A percentile compares a stretch with the other conserved stretches of the same genome.
These are phyloP conservation scores for Cryptosporidium meleagridis DNA, from an alignment of 169 alveolate genomes.

Conservation along the genomic window DNA sequence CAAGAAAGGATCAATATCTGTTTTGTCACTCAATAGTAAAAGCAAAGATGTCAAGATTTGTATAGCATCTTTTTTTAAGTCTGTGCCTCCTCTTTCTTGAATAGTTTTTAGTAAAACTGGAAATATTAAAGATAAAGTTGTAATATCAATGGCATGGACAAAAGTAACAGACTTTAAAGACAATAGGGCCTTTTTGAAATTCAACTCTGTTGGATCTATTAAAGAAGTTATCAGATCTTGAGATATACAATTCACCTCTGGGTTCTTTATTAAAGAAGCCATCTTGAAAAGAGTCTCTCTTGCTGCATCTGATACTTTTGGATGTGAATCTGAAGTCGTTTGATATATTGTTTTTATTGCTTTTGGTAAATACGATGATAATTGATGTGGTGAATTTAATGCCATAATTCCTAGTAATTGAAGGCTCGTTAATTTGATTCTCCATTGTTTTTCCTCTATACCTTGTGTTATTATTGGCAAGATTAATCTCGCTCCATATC, in stretches of 20 bases:
- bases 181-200: conserved; percentile 14
- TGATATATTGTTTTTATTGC: conserved; percentile 51
- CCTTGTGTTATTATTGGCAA: conserved; percentile 72
- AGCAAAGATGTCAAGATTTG: conserved; percentile 31
- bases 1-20: conserved; percentile 54
- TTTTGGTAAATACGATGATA: conserved; percentile 44
- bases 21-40: conserved; percentile 10
- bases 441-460: conserved; percentile 78
- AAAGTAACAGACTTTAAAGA: conserved; percentile 49
- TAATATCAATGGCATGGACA: conserved; percentile 45
- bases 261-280: conserved; percentile 36
- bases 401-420: conserved; percentile 76
- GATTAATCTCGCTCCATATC: conserved; percentile 72
- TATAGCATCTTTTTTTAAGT: conserved; percentile 48
- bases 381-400: conserved; percentile 37
- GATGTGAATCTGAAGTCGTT: conserved; percentile 64
- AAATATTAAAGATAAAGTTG: conserved; percentile 42
- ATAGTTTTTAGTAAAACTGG: conserved; percentile 60
- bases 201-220: conserved; percentile 62
- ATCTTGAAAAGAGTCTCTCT: conserved; percentile 45
- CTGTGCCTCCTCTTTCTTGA: conserved; percentile 54
- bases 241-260: conserved; percentile 41
- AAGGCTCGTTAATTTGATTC: conserved; percentile 79
- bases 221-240: conserved; percentile 20
- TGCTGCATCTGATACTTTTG: conserved; percentile 69